A percentile compares a stretch with the other conserved stretches of the same genome.
Conservation (phyloP, 176 grass and related monocot genomes). For the Metroxylon sagu region DNA sequence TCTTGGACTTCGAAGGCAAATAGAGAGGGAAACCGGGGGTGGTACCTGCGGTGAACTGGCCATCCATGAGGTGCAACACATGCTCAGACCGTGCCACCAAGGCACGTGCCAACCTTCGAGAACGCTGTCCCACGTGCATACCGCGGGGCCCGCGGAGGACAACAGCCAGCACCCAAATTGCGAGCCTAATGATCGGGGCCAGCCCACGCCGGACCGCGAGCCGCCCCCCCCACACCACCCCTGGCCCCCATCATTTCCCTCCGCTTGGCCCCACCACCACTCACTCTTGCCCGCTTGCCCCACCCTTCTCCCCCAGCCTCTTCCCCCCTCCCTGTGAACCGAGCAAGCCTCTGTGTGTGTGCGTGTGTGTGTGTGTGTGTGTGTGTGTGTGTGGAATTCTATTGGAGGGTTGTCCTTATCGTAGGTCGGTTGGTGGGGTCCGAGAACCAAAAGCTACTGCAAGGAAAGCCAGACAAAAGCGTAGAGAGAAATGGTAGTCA, state of each 20-base stretch:
- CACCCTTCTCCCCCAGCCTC: background rate
- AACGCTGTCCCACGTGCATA: background rate
- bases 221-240: background rate
- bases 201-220: conserved; percentile 1
- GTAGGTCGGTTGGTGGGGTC: conserved; percentile 1
- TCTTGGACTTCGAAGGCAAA: too few species aligned
- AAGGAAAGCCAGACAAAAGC: background rate
- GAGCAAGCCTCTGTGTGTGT: too few species aligned
- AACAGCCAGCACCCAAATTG: conserved; percentile 1
- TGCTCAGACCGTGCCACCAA: too few species aligned
- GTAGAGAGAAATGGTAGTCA: background rate
- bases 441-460: background rate
- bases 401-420: background rate
- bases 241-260: background rate
- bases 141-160: background rate
- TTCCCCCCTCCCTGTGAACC: background rate
- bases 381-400: background rate
- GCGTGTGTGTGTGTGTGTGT: too few species aligned
- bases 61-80: too few species aligned
- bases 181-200: background rate
- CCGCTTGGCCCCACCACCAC: background rate
- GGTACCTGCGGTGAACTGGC: too few species aligned
- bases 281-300: background rate
- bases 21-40: too few species aligned
- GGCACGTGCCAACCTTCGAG: background rate